Percentiles rank a stretch among this genome's conserved stretches.
These are phyloP conservation scores for Claviceps maximensis DNA, from an alignment of 2,329 filamentous ascomycete genomes.

Conservation along the genomic window DNA sequence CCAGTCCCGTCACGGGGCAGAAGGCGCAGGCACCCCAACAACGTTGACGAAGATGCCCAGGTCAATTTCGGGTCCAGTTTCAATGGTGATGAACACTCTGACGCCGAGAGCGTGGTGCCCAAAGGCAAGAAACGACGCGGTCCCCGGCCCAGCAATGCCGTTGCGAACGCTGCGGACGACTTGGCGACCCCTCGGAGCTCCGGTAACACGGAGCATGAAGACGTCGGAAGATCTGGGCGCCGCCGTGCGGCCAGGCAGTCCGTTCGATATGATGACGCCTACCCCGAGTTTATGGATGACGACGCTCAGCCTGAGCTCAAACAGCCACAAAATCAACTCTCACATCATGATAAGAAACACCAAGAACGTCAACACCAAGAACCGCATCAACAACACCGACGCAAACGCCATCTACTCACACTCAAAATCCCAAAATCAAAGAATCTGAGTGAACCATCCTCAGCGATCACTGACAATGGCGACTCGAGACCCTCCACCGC, in stretches of 20 bases:
- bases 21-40: conserved; percentile 18
- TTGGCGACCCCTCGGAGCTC: conserved; percentile 9
- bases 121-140: conserved; percentile 20
- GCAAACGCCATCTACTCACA: conserved; percentile 20
- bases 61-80: conserved; percentile 18
- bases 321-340: not conserved
- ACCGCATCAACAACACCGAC: conserved; percentile 1
- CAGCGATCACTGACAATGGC: conserved; percentile 26
- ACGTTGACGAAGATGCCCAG: conserved; percentile 16
- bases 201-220: conserved; percentile 2
- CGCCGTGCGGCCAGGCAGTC: conserved; percentile 7
- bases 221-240: conserved; percentile 7
- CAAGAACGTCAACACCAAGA: not conserved
- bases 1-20: conserved; percentile 25
- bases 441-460: conserved; percentile 25
- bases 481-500: conserved; percentile 39
- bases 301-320: conserved; percentile 14
- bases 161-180: conserved; percentile 14
- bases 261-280: conserved; percentile 6
- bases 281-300: conserved; percentile 7
- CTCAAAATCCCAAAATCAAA: conserved; percentile 29
- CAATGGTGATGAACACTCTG: conserved; percentile 20
- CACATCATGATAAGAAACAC: not conserved
- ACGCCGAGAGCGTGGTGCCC: conserved; percentile 15
- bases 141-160: conserved; percentile 14